A percentile compares a stretch with the other conserved stretches of the same genome.
Evolutionary conservation across 2,329 filamentous ascomycete species (phyloP).

Genomic region (Fusarium lyarnte): DNA sequence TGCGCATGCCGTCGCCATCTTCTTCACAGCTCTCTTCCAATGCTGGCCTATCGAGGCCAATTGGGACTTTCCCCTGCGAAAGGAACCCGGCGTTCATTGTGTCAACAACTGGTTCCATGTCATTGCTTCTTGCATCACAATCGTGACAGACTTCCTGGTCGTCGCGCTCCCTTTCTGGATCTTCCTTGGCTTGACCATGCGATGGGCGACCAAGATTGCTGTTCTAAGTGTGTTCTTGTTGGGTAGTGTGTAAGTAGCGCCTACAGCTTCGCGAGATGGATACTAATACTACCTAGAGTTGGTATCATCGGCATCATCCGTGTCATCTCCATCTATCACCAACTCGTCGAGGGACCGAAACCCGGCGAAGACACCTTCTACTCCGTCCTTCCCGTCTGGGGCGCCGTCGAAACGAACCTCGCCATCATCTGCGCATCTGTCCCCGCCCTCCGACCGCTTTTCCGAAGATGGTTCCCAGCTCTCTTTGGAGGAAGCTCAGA

Average conservation of each 20-base stretch:
- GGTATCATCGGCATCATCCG: conserved; percentile 47
- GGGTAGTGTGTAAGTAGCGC: conserved; percentile 47
- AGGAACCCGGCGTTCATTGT: conserved; percentile 45
- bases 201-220: conserved; percentile 50
- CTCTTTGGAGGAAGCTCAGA: conserved; percentile 40
- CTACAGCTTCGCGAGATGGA: background rate
- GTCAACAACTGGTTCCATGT: conserved; percentile 49
- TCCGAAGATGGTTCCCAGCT: conserved; percentile 46
- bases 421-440: conserved; percentile 49
- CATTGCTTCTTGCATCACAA: conserved; percentile 49
- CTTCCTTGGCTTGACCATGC: conserved; percentile 53
- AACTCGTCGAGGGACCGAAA: conserved; percentile 39
- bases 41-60: conserved; percentile 49
- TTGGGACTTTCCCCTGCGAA: conserved; percentile 43
- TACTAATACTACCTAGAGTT: conserved; percentile 37
- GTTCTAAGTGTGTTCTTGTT: conserved; percentile 53
- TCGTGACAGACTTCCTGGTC: conserved; percentile 54
- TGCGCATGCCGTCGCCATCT: conserved; percentile 48
- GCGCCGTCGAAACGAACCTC: conserved; percentile 49
- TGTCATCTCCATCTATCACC: conserved; percentile 43
- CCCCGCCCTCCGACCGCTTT: conserved; percentile 49
- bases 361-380: conserved; percentile 36
- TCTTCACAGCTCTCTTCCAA: conserved; percentile 53
- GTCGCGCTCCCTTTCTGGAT: conserved; percentile 53
- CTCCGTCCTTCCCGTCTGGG: conserved; percentile 47